Conservation (phyloP, 768 basidiomycete species). For the Agrocybe pediades region DNA sequence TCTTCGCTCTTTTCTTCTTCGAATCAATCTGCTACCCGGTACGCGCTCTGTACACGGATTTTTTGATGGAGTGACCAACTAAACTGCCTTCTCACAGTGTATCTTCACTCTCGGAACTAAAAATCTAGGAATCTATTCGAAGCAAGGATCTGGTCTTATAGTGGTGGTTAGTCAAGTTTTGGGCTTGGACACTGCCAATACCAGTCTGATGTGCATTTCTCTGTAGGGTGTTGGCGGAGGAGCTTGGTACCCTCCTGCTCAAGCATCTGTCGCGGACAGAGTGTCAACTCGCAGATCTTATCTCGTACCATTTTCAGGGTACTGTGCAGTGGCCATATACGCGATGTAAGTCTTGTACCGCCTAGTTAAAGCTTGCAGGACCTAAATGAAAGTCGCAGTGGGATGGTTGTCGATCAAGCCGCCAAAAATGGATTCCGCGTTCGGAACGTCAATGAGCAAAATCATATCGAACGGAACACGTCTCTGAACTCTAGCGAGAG, state of each 20-base stretch:
- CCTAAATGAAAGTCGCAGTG: constrained; percentile 29
- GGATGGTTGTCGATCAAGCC: constrained; percentile 54
- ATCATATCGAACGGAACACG: constrained; percentile 4
- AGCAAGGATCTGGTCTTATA: constrained; percentile 62
- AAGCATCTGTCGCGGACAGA: constrained; percentile 55
- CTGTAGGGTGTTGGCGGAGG: constrained; percentile 57
- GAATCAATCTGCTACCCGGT: constrained; percentile 76
- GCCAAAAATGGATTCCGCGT: constrained; percentile 50
- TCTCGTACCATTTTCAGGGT: constrained; percentile 61
- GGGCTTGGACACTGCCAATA: too few relatives aligned
- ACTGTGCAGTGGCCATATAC: constrained; percentile 57
- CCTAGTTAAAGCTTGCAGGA: not conserved
- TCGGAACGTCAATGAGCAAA: constrained; percentile 46
- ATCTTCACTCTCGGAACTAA: constrained; percentile 70
- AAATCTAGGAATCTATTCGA: constrained; percentile 61
- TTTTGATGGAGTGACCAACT: not conserved
- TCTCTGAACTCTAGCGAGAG: constrained; percentile 11
- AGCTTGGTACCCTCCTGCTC: constrained; percentile 69
- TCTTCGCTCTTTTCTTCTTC: constrained; percentile 72
- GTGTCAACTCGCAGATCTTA: constrained; percentile 55
- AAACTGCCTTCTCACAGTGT: constrained; percentile 30
- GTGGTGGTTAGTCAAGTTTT: constrained; percentile 59
- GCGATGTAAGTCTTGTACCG: constrained; percentile 46
- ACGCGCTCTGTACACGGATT: constrained; percentile 16
- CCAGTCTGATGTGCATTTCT: too few relatives aligned